Evolutionary conservation across 1,139 yeast species (phyloP).

Genomic region (Chernovozyma sophiae-reginae): DNA sequence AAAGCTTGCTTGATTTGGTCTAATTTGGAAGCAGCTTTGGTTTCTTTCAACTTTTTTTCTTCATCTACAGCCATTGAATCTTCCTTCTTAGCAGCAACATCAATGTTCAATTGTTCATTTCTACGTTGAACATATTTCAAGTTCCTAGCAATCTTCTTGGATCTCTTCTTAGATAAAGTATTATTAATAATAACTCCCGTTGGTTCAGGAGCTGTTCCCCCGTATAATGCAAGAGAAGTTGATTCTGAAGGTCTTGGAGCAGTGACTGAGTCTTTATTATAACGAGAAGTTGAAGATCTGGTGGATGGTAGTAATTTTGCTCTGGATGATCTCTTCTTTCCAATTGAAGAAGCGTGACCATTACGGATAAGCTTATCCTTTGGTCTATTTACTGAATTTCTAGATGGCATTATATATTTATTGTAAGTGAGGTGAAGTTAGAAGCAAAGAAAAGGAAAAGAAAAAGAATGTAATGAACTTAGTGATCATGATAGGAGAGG

Average conservation of each 20-base stretch:
- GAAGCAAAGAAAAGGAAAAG: too few species aligned
- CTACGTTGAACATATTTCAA: conserved; percentile 63
- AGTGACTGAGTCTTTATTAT: conserved; percentile 24
- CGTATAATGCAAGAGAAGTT: conserved; percentile 61
- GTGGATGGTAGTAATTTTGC: conserved; percentile 42
- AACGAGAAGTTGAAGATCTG: conserved; percentile 45
- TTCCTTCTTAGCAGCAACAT: conserved; percentile 43
- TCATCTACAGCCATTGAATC: conserved; percentile 51
- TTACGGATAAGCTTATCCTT: conserved; percentile 56
- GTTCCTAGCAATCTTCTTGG: conserved; percentile 78
- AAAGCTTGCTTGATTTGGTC: conserved; percentile 60
- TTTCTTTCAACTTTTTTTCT: conserved; percentile 21
- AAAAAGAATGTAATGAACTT: neutral
- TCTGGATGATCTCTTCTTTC: conserved; percentile 56
- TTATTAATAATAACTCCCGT: conserved; percentile 50
- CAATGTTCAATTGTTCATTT: conserved; percentile 43
- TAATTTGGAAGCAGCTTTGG: conserved; percentile 22
- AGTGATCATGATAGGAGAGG: too few species aligned
- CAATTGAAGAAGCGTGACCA: conserved; percentile 50
- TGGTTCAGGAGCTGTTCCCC: conserved; percentile 30
- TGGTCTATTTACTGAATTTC: conserved; percentile 77
- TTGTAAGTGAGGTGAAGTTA: neutral
- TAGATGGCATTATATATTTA: conserved; percentile 69
- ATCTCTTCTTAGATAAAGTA: conserved; percentile 74
- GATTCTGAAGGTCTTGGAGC: conserved; percentile 50